Conservation (phyloP, 2,329 filamentous ascomycete genomes). For the Fusarium virguliforme region DNA sequence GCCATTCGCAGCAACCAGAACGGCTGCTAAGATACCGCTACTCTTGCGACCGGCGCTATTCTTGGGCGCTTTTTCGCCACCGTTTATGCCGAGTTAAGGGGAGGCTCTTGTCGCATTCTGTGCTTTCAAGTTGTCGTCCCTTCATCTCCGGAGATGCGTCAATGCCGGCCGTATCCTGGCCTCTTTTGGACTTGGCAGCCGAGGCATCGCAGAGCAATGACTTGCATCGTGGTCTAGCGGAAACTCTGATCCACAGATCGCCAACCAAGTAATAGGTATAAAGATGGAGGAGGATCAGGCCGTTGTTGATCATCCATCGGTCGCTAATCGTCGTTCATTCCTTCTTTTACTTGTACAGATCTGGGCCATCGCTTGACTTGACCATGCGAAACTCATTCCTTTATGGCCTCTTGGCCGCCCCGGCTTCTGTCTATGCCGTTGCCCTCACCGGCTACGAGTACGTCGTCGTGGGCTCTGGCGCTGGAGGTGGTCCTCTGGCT, state of each 20-base stretch:
- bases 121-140: not conserved
- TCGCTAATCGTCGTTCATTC: conserved; percentile 12
- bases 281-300: conserved; percentile 2
- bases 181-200: not conserved
- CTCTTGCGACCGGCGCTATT: not conserved
- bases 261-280: conserved; percentile 5
- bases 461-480: conserved; percentile 74
- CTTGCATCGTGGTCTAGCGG: conserved; percentile 8
- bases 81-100: not conserved
- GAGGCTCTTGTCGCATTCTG: not conserved
- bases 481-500: conserved; percentile 73
- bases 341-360: not conserved
- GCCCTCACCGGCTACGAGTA: conserved; percentile 64
- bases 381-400: conserved; percentile 39
- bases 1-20: conserved; percentile 7
- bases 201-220: not conserved
- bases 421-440: conserved; percentile 37
- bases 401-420: conserved; percentile 31
- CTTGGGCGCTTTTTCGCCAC: not conserved
- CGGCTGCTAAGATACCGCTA: not conserved
- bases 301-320: not conserved
- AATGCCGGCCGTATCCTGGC: not conserved
- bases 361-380: conserved; percentile 1
- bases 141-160: conserved; percentile 5
- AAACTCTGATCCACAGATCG: conserved; percentile 3